phyloP scores from a whole-genome alignment of 2,329 filamentous ascomycete species.

The Ascochyta clinopodiicola region DNA sequence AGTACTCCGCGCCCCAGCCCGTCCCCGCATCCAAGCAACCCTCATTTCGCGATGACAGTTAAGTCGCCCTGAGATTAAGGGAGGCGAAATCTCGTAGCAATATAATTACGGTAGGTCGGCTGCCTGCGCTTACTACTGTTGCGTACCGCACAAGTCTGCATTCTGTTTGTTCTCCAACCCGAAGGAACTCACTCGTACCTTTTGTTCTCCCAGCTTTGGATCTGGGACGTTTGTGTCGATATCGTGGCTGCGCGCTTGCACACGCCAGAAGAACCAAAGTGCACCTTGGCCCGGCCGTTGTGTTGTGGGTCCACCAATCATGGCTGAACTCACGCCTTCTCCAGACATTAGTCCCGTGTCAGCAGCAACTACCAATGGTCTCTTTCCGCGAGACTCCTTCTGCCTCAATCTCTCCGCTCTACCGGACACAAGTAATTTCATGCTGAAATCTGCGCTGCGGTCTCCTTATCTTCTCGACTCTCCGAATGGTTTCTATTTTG shows the following conservation, averaged over 20 bases:
- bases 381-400: conserved; percentile 48
- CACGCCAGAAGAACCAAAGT: conserved; percentile 37
- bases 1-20: conserved; percentile 37
- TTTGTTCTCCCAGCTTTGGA: conserved; percentile 14
- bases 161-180: conserved; percentile 1
- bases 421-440: conserved; percentile 46
- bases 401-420: conserved; percentile 49
- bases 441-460: conserved; percentile 47
- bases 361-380: conserved; percentile 50
- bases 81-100: conserved; percentile 29
- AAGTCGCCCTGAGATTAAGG: conserved; percentile 26
- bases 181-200: conserved; percentile 2
- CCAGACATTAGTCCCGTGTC: conserved; percentile 53
- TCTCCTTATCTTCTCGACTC: conserved; percentile 50
- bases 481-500: conserved; percentile 44
- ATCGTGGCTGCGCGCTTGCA: conserved; percentile 37
- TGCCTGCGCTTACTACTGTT: conserved; percentile 11
- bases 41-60: conserved; percentile 40
- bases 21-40: conserved; percentile 43
- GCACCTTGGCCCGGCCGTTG: conserved; percentile 37
- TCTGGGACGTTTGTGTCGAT: conserved; percentile 18
- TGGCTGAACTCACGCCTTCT: conserved; percentile 49
- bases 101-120: conserved; percentile 32
- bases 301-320: conserved; percentile 47
- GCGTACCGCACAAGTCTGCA: conserved; percentile 1